Conservation (phyloP, 2,329 filamentous ascomycete genomes). For the Sarocladium oryzae region DNA sequence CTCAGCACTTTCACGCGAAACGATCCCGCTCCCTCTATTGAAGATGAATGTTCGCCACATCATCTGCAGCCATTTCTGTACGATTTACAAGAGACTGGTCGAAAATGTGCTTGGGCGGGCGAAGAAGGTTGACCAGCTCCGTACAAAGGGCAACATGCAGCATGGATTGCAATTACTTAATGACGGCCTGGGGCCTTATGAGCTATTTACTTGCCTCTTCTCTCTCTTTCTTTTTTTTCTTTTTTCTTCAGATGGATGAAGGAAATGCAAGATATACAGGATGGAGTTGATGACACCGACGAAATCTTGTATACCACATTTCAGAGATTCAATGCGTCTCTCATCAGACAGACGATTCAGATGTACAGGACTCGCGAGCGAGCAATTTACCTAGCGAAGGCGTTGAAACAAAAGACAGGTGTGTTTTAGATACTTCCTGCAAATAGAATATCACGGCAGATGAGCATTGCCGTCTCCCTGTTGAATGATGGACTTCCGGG, state of each 20-base stretch:
- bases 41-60: neutral
- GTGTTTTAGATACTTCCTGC: neutral
- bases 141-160: neutral
- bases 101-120: too few relatives aligned
- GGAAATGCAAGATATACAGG: slow-evolving; percentile 7
- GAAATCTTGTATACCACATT: slow-evolving; percentile 22
- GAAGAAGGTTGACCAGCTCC: too few relatives aligned
- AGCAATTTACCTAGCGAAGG: slow-evolving; percentile 11
- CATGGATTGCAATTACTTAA: neutral
- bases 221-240: slow-evolving; percentile 2
- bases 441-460: slow-evolving; percentile 3
- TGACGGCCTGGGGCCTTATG: slow-evolving; percentile 4
- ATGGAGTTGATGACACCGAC: slow-evolving; percentile 4
- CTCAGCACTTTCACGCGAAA: neutral
- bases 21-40: neutral
- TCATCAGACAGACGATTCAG: slow-evolving; percentile 3
- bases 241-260: slow-evolving; percentile 6
- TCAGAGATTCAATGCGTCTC: slow-evolving; percentile 7
- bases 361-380: slow-evolving; percentile 9
- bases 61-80: neutral
- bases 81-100: too few relatives aligned
- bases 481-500: neutral
- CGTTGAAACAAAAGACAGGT: slow-evolving; percentile 5
- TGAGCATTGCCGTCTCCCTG: neutral
- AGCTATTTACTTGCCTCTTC: too few relatives aligned